phyloP scores from a whole-genome alignment of 2,329 filamentous ascomycete genomes.

The Neoarthrinium moseri region DNA sequence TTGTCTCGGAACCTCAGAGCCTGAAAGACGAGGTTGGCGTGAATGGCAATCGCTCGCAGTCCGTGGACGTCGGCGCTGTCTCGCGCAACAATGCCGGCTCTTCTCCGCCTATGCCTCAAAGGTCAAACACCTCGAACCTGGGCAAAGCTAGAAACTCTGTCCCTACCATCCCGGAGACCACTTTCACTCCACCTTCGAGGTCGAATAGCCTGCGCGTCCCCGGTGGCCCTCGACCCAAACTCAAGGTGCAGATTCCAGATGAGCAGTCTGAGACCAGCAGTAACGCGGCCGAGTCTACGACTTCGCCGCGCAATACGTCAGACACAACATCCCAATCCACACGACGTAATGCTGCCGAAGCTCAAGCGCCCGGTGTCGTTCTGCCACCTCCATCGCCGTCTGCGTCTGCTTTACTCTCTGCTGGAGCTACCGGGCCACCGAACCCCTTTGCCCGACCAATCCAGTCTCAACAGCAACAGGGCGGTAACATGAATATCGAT shows the following conservation, averaged over 20 bases:
- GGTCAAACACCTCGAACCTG: constrained; percentile 48
- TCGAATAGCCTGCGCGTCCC: constrained; percentile 72
- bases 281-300: constrained; percentile 67
- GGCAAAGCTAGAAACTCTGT: constrained; percentile 50
- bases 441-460: constrained; percentile 92
- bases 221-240: constrained; percentile 71
- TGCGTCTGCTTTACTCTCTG: constrained; percentile 79
- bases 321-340: constrained; percentile 56
- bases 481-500: constrained; percentile 59
- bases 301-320: constrained; percentile 59
- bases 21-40: constrained; percentile 38
- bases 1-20: constrained; percentile 53
- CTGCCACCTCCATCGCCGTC: constrained; percentile 92
- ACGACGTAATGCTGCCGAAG: constrained; percentile 46
- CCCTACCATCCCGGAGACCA: constrained; percentile 63
- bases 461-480: constrained; percentile 70
- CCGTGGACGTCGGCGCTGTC: constrained; percentile 60
- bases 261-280: constrained; percentile 78
- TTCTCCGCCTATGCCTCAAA: constrained; percentile 53
- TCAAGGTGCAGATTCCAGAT: constrained; percentile 94
- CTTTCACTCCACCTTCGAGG: constrained; percentile 69
- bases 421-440: constrained; percentile 86
- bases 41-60: constrained; percentile 54
- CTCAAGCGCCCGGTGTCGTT: constrained; percentile 69
- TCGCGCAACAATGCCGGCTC: constrained; percentile 50